phyloP scores from a whole-genome alignment of 108 stramenopile genomes.

The Seminavis robusta region DNA sequence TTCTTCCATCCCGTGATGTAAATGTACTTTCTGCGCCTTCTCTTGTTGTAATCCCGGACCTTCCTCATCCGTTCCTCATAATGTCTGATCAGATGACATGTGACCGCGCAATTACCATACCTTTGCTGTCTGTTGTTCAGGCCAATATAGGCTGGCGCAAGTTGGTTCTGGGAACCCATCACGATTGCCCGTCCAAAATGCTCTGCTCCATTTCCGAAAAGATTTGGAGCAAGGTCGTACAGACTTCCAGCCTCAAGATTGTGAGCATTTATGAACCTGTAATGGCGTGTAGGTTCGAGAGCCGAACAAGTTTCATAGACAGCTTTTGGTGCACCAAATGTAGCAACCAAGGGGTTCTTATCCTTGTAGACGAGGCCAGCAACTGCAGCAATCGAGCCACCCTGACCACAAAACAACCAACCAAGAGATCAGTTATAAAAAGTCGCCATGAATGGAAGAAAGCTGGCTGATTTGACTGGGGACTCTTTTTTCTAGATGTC shows the following conservation, averaged over 20 bases:
- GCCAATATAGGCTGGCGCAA: slow-evolving; percentile 19
- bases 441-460: too few species aligned
- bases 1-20: neutral
- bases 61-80: too few species aligned
- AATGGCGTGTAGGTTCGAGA: slow-evolving; percentile 7
- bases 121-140: slow-evolving; percentile 16
- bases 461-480: too few species aligned
- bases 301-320: slow-evolving; percentile 15
- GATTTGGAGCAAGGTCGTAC: slow-evolving; percentile 24
- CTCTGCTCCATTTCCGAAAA: slow-evolving; percentile 18
- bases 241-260: slow-evolving; percentile 1
- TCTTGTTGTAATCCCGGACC: neutral
- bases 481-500: too few species aligned
- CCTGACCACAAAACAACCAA: too few species aligned
- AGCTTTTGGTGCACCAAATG: slow-evolving; percentile 25
- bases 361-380: slow-evolving; percentile 16
- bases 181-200: slow-evolving; percentile 28
- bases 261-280: slow-evolving; percentile 17
- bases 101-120: slow-evolving; percentile 19
- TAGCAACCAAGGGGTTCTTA: slow-evolving; percentile 25
- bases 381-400: slow-evolving; percentile 30
- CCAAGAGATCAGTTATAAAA: too few species aligned
- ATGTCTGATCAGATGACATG: too few species aligned
- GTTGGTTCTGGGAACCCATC: slow-evolving; percentile 11
- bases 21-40: slow-evolving; percentile 15